phyloP scores from a whole-genome alignment of 305 asterid genomes.

The Striga hermonthica region DNA sequence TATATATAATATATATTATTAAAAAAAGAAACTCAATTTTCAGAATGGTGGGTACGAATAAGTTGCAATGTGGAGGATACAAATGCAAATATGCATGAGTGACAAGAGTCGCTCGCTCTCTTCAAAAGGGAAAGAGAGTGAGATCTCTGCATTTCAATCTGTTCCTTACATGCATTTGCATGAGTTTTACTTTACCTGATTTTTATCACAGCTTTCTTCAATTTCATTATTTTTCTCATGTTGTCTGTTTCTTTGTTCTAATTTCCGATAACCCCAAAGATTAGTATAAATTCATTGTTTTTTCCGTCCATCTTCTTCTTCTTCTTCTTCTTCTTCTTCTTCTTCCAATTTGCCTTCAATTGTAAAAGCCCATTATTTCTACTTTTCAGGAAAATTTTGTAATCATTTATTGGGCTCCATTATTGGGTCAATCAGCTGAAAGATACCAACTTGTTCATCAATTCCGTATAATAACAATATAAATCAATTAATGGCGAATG shows the following conservation, averaged over 20 bases:
- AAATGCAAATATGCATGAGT: constrained; percentile 36
- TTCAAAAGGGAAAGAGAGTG: constrained; percentile 17
- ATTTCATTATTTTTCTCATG: constrained; percentile 18
- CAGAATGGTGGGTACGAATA: neutral
- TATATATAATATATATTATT: too few relatives aligned
- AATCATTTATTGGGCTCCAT: constrained; percentile 19
- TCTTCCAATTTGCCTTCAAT: too few relatives aligned
- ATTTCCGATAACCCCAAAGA: constrained; percentile 29
- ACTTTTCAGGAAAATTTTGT: neutral
- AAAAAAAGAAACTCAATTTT: neutral
- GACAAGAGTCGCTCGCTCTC: constrained; percentile 29
- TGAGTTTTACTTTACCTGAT: constrained; percentile 34
- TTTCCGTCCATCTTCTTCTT: constrained; percentile 40
- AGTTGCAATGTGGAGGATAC: constrained; percentile 13
- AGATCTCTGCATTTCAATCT: constrained; percentile 23
- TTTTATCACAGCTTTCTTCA: constrained; percentile 35
- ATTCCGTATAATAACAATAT: constrained; percentile 1
- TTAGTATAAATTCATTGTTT: constrained; percentile 31
- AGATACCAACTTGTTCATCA: constrained; percentile 32
- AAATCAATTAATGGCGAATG: constrained; percentile 49
- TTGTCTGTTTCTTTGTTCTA: constrained; percentile 19
- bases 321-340: constrained; percentile 22
- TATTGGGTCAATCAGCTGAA: constrained; percentile 31
- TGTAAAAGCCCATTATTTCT: too few relatives aligned
- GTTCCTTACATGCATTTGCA: constrained; percentile 37